Evolutionary conservation across 495 filamentous ascomycete species (phyloP), one percentile per base, ranked within the genome.

Genomic region (Hypoxylon subgilvum): DNA sequence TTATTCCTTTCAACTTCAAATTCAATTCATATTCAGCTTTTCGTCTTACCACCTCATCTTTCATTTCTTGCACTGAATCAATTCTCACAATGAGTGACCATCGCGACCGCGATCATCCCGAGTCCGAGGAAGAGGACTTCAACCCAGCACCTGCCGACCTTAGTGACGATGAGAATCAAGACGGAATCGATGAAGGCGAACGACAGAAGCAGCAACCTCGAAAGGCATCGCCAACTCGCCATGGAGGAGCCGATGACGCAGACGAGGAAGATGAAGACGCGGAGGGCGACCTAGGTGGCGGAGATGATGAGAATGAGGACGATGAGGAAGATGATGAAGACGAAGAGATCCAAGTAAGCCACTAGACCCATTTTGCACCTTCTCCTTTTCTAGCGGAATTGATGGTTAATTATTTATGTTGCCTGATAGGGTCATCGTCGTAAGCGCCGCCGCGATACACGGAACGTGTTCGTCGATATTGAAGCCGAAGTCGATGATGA

Each of bases 401-500:
- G 36, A 3, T 49, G 42, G 36, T 57, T 32, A 34, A 30, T 5
- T 23, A 31, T 53, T 64, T 34, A 42, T n/a, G n/a, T 21, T 65
- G 32, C 66, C 23, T 38, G 22, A 58, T 35, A 94, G 88, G 82
- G 82, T 61, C 90, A 86, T 60, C 88, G 88, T 35, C 80, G 85
- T 56, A 97, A 97, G 70, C 88, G 92, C 38, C 80, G 81, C 69
- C 84, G 83, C 68, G 84, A 87, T 57, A 82, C 79, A 47, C 81
- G 89, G 46, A 87, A 88, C 57, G 81, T 85, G 42, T 97, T 96
- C 84, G 81, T 98, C 74, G 94, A 98, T 81, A 88, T 89, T 57
- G 94, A 97, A 77, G 93, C 93, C 66, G 94, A 96, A 74, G 93
- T 97, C 51, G 93, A 96, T 58, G 93, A 89, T 47, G 93, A 98